These are phyloP conservation scores for Scutellaria galericulata DNA, from an alignment of 257 asterid species.

Conservation along the genomic window DNA sequence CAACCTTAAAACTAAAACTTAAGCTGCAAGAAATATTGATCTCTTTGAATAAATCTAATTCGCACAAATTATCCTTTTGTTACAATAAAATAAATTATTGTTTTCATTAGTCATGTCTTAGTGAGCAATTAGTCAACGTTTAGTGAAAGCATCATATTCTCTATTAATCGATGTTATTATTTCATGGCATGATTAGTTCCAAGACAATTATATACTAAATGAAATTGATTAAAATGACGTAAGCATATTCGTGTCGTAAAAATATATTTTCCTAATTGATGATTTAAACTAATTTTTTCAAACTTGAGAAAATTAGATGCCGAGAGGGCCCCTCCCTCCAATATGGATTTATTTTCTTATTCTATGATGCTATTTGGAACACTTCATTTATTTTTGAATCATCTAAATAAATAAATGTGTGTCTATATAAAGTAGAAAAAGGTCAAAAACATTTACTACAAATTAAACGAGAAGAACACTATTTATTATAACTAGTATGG, in stretches of 20 bases:
- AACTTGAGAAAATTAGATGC: not conserved
- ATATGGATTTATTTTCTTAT: not conserved
- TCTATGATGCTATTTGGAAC: not conserved
- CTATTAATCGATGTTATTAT: constrained; percentile 14
- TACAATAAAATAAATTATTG: not conserved
- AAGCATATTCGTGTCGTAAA: constrained; percentile 26
- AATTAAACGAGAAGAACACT: no score
- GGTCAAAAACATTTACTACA: no score
- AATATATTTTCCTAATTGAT: not conserved
- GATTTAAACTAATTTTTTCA: not conserved
- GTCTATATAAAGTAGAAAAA: no score
- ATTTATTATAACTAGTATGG: no score
- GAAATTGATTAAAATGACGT: not conserved
- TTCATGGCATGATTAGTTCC: constrained; percentile 7
- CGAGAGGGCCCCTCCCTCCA: constrained; percentile 1
- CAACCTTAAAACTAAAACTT: constrained; percentile 4
- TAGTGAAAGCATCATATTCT: constrained; percentile 17
- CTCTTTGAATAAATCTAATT: not conserved
- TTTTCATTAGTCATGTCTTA: constrained; percentile 17
- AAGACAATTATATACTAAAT: constrained; percentile 20
- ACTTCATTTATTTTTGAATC: not conserved
- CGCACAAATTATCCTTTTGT: not conserved
- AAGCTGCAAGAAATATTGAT: constrained; percentile 30
- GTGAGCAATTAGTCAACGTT: constrained; percentile 39
- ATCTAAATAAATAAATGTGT: not conserved